Conservation (phyloP, 495 filamentous ascomycete genomes). For the Daldinia concentrica region DNA sequence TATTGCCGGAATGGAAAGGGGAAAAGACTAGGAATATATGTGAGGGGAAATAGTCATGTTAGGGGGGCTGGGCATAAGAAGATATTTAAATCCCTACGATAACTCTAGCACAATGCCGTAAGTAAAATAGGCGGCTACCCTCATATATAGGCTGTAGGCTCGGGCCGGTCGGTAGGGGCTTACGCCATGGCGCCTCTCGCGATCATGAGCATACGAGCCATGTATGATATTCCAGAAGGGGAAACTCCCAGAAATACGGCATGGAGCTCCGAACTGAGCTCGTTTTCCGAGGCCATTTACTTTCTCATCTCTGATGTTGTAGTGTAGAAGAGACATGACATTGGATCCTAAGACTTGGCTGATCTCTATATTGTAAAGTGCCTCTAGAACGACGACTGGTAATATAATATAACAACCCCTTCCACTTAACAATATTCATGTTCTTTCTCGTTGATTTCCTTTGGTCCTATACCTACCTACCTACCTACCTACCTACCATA, state of each 20-base stretch:
- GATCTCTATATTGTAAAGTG: background rate
- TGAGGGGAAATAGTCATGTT: background rate
- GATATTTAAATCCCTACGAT: background rate
- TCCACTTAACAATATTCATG: no score
- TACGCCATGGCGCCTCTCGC: background rate
- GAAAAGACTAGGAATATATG: background rate
- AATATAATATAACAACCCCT: no score
- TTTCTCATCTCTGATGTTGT: background rate
- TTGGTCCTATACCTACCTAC: no score
- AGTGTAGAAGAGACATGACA: background rate
- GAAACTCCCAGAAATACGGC: background rate
- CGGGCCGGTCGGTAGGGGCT: no score
- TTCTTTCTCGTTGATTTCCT: no score
- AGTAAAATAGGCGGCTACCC: no score
- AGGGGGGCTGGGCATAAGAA: background rate
- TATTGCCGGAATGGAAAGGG: background rate
- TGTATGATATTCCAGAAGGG: background rate
- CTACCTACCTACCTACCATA: no score
- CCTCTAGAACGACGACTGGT: background rate
- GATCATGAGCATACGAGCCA: background rate
- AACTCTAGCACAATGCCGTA: no score
- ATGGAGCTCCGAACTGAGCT: background rate
- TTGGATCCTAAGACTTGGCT: background rate
- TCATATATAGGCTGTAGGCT: no score
- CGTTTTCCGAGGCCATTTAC: background rate